phyloP scores from a whole-genome alignment of 331 rosid species.

The Acacia concinna region DNA sequence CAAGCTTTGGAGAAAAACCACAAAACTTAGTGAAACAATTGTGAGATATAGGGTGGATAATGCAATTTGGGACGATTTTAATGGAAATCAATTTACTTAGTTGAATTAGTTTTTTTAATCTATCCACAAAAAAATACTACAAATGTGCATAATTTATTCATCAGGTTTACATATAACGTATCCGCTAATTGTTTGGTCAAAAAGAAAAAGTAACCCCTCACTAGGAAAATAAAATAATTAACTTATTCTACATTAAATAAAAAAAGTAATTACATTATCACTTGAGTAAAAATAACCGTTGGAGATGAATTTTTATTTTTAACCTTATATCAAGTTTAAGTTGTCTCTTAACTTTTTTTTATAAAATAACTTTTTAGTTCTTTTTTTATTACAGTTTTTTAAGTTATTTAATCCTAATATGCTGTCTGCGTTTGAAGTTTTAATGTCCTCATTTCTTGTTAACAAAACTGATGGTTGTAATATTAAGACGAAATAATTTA shows the following conservation, averaged over 20 bases:
- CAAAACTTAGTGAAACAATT: no score
- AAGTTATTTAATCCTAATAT: no score
- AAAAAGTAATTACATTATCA: not conserved
- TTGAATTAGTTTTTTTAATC: not conserved
- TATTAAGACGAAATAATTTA: no score
- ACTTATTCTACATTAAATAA: not conserved
- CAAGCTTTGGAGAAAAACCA: no score
- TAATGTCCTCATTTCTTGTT: no score
- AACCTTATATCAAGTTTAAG: not conserved
- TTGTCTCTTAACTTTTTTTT: not conserved
- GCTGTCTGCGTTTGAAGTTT: no score
- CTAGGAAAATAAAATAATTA: not conserved
- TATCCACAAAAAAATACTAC: not conserved
- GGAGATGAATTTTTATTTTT: not conserved
- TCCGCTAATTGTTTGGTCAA: no score
- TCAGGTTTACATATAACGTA: not conserved
- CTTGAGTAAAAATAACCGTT: not conserved
- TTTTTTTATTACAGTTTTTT: no score
- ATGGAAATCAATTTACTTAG: constrained; percentile 12
- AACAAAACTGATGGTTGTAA: no score
- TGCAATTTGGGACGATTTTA: not conserved
- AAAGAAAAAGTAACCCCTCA: not conserved
- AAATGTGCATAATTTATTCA: constrained; percentile 19
- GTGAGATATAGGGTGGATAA: no score
- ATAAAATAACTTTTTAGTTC: not conserved